Conservation (phyloP, 257 asterid species). For the Misopates orontium region DNA sequence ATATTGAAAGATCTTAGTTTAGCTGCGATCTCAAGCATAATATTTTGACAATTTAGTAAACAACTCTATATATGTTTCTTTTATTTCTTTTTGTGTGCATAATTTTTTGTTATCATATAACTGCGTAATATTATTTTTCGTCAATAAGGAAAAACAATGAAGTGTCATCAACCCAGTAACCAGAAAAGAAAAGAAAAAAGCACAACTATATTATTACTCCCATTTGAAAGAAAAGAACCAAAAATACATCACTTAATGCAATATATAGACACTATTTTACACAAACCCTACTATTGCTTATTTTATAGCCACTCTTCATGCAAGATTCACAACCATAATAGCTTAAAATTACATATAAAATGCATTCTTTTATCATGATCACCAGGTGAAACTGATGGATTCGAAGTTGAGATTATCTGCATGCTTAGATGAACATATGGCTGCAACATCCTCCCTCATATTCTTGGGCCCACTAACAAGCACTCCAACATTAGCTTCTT, state of each 20-base stretch:
- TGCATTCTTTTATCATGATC: conserved; percentile 21
- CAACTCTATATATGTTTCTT: too few relatives aligned
- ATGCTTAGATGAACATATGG: conserved; percentile 63
- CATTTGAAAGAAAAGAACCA: not conserved
- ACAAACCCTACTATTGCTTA: conserved; percentile 25
- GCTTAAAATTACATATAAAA: conserved; percentile 22
- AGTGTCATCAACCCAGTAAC: too few relatives aligned
- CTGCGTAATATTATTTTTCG: too few relatives aligned
- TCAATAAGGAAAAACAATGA: too few relatives aligned
- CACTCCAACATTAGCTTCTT: conserved; percentile 69
- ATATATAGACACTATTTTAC: conserved; percentile 24
- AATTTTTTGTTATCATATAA: too few relatives aligned
- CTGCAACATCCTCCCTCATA: conserved; percentile 85
- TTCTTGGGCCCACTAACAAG: conserved; percentile 84
- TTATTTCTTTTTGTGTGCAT: too few relatives aligned
- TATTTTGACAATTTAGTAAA: too few relatives aligned
- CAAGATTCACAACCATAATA: not conserved
- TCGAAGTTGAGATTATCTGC: conserved; percentile 72
- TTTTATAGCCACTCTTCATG: conserved; percentile 21
- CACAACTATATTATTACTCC: not conserved
- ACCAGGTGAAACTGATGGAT: conserved; percentile 95
- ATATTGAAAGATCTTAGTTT: too few relatives aligned
- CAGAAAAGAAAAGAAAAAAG: not conserved
- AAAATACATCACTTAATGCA: conserved; percentile 19
- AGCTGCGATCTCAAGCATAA: too few relatives aligned